Evolutionary conservation across 176 grass and related monocot genomes (phyloP).

Genomic region (Leersia perrieri): DNA sequence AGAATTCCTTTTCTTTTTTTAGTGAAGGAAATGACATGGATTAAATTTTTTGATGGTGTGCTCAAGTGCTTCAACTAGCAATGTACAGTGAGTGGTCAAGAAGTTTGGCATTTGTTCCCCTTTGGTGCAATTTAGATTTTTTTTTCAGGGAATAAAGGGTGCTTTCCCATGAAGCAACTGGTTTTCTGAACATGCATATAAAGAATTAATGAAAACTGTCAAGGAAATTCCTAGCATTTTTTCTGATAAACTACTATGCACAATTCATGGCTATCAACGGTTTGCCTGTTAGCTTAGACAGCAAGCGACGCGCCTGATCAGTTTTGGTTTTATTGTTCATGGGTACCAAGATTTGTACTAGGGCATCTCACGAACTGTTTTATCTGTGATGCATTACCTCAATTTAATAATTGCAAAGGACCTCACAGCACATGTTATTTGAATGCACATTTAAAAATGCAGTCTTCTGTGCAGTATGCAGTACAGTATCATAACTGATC

Average conservation of each 20-base stretch:
- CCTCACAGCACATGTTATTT: not conserved
- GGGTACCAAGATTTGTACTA: not conserved
- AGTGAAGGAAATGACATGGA: not conserved
- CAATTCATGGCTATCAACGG: not conserved
- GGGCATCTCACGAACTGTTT: not conserved
- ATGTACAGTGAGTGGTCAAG: not conserved
- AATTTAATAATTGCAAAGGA: not conserved
- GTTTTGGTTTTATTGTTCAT: not conserved
- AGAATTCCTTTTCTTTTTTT: not conserved
- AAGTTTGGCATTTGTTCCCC: slow-evolving; percentile 37
- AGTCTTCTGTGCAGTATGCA: not conserved
- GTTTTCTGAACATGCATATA: not conserved
- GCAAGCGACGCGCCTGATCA: not conserved
- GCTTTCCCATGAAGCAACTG: not conserved
- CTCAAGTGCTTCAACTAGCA: not conserved
- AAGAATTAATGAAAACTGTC: not conserved
- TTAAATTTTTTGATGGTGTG: not conserved
- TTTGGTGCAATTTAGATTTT: not conserved
- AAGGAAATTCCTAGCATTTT: not conserved
- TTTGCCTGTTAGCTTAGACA: slow-evolving; percentile 19
- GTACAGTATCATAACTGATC: not conserved
- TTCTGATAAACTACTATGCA: slow-evolving; percentile 4
- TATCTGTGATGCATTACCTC: not conserved
- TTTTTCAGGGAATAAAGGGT: not conserved
- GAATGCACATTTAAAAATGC: slow-evolving; percentile 8